Evolutionary conservation across 345 rosid species (phyloP).

Genomic region (Sonneratia alba): DNA sequence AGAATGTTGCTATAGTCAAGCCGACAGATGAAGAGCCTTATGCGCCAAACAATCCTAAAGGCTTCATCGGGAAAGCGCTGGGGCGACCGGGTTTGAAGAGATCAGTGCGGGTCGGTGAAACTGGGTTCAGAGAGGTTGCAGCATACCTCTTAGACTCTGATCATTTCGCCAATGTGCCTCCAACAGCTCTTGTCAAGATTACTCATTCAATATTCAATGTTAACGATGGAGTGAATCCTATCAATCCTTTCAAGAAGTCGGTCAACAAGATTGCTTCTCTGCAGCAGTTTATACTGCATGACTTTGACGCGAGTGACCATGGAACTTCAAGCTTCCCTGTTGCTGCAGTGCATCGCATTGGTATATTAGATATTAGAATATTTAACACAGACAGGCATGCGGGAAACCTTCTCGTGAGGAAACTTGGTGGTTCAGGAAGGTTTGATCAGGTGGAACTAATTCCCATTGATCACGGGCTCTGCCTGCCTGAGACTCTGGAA

Average conservation of each 20-base stretch:
- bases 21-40: conserved; percentile 99
- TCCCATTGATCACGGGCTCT: conserved; percentile 97
- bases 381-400: conserved; percentile 96
- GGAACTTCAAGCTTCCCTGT: conserved; percentile 98
- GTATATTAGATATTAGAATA: conserved; percentile 80
- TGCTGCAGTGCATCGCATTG: conserved; percentile 79
- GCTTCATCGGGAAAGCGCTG: conserved; percentile 93
- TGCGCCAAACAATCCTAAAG: conserved; percentile 98
- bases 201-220: conserved; percentile 87
- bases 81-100: conserved; percentile 95
- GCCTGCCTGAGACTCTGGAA: conserved; percentile 91
- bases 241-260: conserved; percentile 40
- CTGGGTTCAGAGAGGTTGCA: conserved; percentile 94
- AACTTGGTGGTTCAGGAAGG: conserved; percentile 55
- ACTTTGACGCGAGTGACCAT: conserved; percentile 93
- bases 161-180: conserved; percentile 85
- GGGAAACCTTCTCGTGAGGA: conserved; percentile 86
- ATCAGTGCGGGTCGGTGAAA: conserved; percentile 95
- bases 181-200: conserved; percentile 91
- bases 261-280: conserved; percentile 96
- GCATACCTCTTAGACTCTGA: conserved; percentile 87
- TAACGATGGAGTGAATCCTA: conserved; percentile 69
- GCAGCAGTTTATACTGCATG: conserved; percentile 87
- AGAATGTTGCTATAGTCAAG: conserved; percentile 84
- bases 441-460: conserved; percentile 83